Evolutionary conservation across 148 eudicot species (phyloP), one percentile per base, ranked within the genome.

Genomic region (Vaccinium corymbosum): DNA sequence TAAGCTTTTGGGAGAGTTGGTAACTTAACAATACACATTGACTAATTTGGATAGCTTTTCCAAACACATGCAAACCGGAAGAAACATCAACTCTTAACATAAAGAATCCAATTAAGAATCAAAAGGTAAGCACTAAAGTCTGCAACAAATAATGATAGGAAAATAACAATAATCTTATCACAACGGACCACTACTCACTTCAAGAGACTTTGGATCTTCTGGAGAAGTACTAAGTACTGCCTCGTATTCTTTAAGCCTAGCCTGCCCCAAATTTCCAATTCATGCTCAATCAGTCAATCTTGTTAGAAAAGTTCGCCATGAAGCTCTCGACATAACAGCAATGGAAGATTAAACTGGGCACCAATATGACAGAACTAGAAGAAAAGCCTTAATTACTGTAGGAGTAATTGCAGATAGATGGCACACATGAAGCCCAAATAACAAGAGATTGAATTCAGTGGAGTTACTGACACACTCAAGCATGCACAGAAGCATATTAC

Each of bases 231-330:
- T 85, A 85, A 95, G 92, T 46, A 89, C 87, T 84, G 90, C 85
- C 89, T 94, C 96, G 75, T 81, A 97, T 84, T 95, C 90, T 91
- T 89, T 90, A 84, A 97, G 95, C 85, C 92, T 91, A 76, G 85
- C 84, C 99, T 94, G 95, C 85, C 84, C 89, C 72, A 81, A 55
- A 56, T 53, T 70, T 81, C 89, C 76, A 80, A 53, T 52, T 55
- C 75, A 85, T 89, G 88, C 55, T 38, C 50, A 83, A 87, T 66
- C 56, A 86, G 48, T 38, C 50, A 83, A 87, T 66, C 56, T 76
- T 78, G 80, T 86, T 64, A 89, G 87, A 22, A 78, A 78, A 74
- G 53, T 77, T 7, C 3, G 17, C 68, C 27, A 68, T 57, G 14
- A 50, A 78, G 7, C 83, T 32, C 84, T 53, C 52, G 48, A n/a